phyloP scores from a whole-genome alignment of 148 eudicot genomes.

The Camellia sinensis region DNA sequence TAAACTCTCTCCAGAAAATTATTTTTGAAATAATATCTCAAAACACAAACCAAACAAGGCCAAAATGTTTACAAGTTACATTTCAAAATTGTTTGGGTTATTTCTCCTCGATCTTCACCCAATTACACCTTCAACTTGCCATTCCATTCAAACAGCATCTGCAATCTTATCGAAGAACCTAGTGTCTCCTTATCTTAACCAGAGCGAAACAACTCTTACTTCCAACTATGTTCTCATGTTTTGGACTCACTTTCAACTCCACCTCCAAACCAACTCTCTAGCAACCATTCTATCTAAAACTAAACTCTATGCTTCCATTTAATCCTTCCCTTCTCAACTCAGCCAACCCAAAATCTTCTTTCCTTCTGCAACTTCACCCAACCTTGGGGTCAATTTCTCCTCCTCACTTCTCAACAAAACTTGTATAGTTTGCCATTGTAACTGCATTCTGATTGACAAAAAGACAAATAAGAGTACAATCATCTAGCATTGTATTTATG shows the following conservation, averaged over 20 bases:
- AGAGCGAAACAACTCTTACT: background rate
- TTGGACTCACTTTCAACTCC: constrained; percentile 2
- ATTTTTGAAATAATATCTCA: too few relatives aligned
- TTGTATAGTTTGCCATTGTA: background rate
- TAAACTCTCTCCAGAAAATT: too few relatives aligned
- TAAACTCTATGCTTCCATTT: background rate
- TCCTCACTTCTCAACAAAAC: background rate
- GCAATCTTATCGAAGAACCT: background rate
- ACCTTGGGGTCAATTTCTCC: background rate
- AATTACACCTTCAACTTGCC: background rate
- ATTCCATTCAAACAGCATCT: background rate
- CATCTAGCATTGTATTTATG: background rate
- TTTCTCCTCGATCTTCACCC: background rate
- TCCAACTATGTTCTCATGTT: background rate
- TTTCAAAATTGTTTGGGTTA: background rate
- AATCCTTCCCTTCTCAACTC: background rate
- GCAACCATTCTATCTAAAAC: background rate
- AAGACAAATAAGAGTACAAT: background rate
- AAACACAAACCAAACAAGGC: background rate
- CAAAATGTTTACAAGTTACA: background rate
- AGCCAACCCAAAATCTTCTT: background rate
- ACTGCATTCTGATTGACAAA: background rate
- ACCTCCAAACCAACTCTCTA: background rate
- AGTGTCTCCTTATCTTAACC: background rate
- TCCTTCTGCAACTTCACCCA: background rate